Base-by-base conservation (phyloP, 768 basidiomycete genomes). In the Kwoniella europaea region DNA sequence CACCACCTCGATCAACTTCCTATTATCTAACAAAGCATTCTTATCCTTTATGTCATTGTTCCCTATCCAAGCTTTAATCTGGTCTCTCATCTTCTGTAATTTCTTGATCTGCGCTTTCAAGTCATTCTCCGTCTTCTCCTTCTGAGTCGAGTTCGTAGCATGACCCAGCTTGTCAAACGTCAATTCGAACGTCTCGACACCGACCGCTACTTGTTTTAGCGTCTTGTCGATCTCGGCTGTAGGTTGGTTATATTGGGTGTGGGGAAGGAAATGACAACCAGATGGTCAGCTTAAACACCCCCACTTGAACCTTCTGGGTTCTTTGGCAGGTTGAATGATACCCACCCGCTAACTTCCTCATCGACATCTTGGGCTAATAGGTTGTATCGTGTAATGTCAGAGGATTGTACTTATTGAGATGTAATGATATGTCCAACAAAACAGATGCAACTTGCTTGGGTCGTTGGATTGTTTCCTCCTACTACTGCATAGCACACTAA, bases 1-100 rank as follows among this genome's bases (percentile, higher is more conserved):
- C 83, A 98, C 97, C 80, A 93, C 95, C 86, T 99, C 97, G 82
- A 99, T 99, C 71, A 98, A 86, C 84, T 90, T 91, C 77, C 97
- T 90, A 87, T 96, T 94, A 55, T 98, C 97, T 80, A 96, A 85
- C 77, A 99, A 87, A 70, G 88, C 86, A 15, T 90, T 88, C 89
- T 98, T 99, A 89, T 99, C 97, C 87, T 98, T 98, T 84, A 99
- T 97, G 86, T 99, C 97, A 84, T 93, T 94, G 85, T 91, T 94
- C 56, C 93, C 91, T 56, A 96, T 90, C 97, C 97, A 99, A 2
- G 93, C 93, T 86, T 93, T 93, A 84, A 93, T 92, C 86, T 92
- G 91, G 86, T 93, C 91, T 72, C 91, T 86, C 73, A 92, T 83
- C 71, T 91, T 88, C 84, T 93, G 91, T 0, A 93, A 87, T 84